These are phyloP conservation scores for Filobasidium uniguttulatum DNA, from an alignment of 1,284 basidiomycete species.

Conservation along the genomic window DNA sequence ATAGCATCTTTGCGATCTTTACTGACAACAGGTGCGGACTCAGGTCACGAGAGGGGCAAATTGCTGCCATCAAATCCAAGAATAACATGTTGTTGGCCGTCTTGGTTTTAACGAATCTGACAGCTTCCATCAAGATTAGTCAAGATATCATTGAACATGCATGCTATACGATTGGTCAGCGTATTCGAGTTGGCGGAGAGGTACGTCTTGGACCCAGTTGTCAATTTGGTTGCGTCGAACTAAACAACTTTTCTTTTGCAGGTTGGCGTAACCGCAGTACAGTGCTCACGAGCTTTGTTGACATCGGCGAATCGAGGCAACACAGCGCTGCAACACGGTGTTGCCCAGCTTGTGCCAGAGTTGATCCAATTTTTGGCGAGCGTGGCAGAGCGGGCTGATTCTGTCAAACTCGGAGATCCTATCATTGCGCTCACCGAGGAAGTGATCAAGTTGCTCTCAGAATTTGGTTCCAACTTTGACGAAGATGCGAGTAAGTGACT, in stretches of 20 bases:
- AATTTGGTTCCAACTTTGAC: constrained; percentile 47
- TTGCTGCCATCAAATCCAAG: constrained; percentile 71
- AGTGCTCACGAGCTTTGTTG: constrained; percentile 73
- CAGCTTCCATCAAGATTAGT: constrained; percentile 53
- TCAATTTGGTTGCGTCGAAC: background rate
- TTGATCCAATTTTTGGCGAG: constrained; percentile 65
- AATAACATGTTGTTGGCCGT: constrained; percentile 79
- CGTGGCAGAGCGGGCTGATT: constrained; percentile 47
- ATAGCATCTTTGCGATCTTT: background rate
- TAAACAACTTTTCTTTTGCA: constrained; percentile 23
- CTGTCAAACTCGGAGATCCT: constrained; percentile 42
- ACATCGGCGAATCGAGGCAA: constrained; percentile 50
- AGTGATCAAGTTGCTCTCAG: constrained; percentile 63
- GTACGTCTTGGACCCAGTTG: constrained; percentile 38
- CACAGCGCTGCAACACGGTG: constrained; percentile 50
- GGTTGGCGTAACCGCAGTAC: constrained; percentile 69
- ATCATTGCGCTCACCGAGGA: constrained; percentile 50
- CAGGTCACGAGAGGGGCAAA: constrained; percentile 52
- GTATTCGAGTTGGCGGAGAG: constrained; percentile 52
- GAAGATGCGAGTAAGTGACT: constrained; percentile 50
- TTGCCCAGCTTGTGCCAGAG: constrained; percentile 59
- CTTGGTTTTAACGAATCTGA: constrained; percentile 68
- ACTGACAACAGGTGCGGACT: background rate
- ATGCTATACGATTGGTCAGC: constrained; percentile 71
- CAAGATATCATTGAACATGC: constrained; percentile 66